A percentile compares a stretch with the other conserved stretches of the same genome.
Conservation (phyloP, 768 basidiomycete genomes). For the Lentinula detonsa region DNA sequence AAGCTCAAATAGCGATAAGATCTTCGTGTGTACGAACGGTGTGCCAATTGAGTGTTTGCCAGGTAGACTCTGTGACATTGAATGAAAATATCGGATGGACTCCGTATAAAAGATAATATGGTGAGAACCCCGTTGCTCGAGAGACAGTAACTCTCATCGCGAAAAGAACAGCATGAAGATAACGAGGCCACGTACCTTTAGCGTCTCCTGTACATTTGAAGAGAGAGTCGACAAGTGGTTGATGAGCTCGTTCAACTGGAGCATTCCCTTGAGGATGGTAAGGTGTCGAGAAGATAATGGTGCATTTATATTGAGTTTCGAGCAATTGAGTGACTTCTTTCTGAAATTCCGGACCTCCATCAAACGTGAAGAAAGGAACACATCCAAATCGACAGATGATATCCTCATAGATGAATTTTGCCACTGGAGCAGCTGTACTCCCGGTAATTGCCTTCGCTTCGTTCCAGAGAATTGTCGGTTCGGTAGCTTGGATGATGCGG, state of each 20-base stretch:
- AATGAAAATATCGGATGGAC: too few species aligned
- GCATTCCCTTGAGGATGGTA: constrained; percentile 25
- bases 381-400: constrained; percentile 20
- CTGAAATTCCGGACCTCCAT: constrained; percentile 25
- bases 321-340: constrained; percentile 16
- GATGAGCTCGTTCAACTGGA: constrained; percentile 21
- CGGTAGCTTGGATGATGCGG: constrained; percentile 20
- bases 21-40: too few species aligned
- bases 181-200: constrained; percentile 18
- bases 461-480: constrained; percentile 15
- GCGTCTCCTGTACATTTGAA: constrained; percentile 14
- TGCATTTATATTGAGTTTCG: constrained; percentile 16
- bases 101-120: too few species aligned
- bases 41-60: too few species aligned
- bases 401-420: background rate
- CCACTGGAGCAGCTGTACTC: constrained; percentile 14
- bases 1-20: too few species aligned
- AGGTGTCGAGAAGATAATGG: constrained; percentile 20
- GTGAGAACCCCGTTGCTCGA: too few species aligned
- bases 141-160: too few species aligned
- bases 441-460: constrained; percentile 12
- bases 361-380: constrained; percentile 15
- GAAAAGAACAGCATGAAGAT: too few species aligned
- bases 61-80: too few species aligned
- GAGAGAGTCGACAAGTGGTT: constrained; percentile 15